Base-by-base conservation (phyloP, 495 filamentous ascomycete genomes). In the Tuber indicum region DNA sequence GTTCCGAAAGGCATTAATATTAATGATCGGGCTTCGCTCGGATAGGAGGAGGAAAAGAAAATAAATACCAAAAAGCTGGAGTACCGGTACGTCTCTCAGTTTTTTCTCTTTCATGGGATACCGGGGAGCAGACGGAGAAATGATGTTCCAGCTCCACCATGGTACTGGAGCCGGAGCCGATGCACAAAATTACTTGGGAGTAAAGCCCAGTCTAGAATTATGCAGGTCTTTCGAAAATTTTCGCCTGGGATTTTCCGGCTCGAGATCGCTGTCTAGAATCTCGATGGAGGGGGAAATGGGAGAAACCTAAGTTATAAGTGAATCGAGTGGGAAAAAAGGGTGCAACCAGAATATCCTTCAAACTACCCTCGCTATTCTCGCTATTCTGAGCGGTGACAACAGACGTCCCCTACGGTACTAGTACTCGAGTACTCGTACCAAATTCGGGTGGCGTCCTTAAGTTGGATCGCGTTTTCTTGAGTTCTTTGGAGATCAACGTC, bases 261-360 rank as follows among this genome's bases (percentile, higher is more conserved):
- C 58, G 16, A 36, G 58, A 66, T 66, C 58, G 36, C 26, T 66
- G n/a, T 66, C 26, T 16, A 66, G 58, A 66, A 17, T 66, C 58
- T 26, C 58, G 58, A 66, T 66, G 58, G 58, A 58, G 52, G 58
- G 52, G 58, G 26, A 66, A 26, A 62, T 66, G 58, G 52, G n/a
- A 58, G 52, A 58, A 14, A 58, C n/a, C 52, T 10, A 26, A 3
- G n/a, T 1, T 10, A n/a, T 3, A 8, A 66, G 58, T 17, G 58
- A 26, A 66, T 12, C 58, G 14, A 36, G 58, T 36, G 3, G 58
- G 14, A 26, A 66, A 66, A 66, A 66, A 16, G 58, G 58, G 58
- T 17, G 58, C 26, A 66, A 36, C 58, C 52, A 58, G 23, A 58
- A 58, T 58, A 26, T 58, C 49, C 49, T 58, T 58, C 10, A 26